Evolutionary conservation across 202 grass and related monocot genomes (phyloP).

Genomic region (Saccharum hybrid): DNA sequence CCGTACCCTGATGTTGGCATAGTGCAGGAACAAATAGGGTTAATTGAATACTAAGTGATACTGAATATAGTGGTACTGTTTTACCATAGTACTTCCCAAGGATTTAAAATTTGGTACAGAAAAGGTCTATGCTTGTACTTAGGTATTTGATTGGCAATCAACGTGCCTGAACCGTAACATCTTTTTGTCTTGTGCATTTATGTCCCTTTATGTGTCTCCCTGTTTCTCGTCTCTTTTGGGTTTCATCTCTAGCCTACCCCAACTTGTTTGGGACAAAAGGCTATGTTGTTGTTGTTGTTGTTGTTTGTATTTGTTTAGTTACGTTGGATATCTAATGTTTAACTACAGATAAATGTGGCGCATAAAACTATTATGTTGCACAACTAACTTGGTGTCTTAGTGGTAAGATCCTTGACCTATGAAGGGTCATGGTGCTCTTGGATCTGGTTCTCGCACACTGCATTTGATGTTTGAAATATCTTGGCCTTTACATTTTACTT

Average conservation of each 20-base stretch:
- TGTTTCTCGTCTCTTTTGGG: too few species aligned
- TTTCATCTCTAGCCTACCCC: too few species aligned
- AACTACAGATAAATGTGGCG: not conserved
- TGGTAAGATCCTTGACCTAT: not conserved
- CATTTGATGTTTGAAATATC: not conserved
- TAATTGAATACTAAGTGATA: not conserved
- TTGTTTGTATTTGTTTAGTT: not conserved
- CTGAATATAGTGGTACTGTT: not conserved
- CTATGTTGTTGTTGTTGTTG: too few species aligned
- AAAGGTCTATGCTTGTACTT: not conserved
- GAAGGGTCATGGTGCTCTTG: not conserved
- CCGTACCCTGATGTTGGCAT: not conserved
- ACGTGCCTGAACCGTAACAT: too few species aligned
- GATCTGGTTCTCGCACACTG: not conserved
- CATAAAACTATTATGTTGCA: not conserved
- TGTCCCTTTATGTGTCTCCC: too few species aligned
- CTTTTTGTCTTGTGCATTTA: too few species aligned
- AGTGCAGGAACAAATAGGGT: too few species aligned
- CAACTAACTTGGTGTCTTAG: not conserved
- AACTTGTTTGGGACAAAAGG: too few species aligned
- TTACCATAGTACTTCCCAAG: not conserved
- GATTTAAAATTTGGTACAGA: not conserved
- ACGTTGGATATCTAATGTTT: not conserved
- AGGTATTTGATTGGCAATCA: constrained; percentile 1
- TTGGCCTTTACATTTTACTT: not conserved